Base-by-base conservation (phyloP, 2,329 filamentous ascomycete species). In the Nigrospora sphaerica region DNA sequence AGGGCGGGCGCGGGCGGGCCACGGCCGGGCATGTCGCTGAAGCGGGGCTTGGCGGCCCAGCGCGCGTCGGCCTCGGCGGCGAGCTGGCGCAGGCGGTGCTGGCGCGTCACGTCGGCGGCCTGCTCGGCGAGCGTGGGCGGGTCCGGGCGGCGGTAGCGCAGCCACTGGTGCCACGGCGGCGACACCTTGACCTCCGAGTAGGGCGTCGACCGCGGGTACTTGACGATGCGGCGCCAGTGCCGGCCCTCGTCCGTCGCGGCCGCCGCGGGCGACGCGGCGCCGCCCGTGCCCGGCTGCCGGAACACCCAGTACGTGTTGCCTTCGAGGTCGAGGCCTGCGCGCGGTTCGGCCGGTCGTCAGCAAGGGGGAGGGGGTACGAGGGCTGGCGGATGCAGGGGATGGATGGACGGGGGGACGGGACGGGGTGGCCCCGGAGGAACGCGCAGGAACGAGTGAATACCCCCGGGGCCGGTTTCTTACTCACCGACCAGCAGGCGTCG, bases 261-360 rank as follows among this genome's bases (percentile, higher is more conserved):
- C 49, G 40, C 31, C 47, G 47, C 44, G 32, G 40, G 46, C 3
- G 52, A 47, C 1, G 33, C 35, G 34, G 50, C 40, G 16, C 51
- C 54, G 46, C 72, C 69, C 6, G 65, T 56, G 46, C 72, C 69
- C 7, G 65, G 56, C 53, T 82, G 74, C 48, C 72, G 73, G 65
- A 85, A 84, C 57, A 84, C 79, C 81, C 82, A 86, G 68, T 77
- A 86, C 4, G 81, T 84, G 66, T 85, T 85, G 46, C 81, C 80
- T 19, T 78, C 59, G 48, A 85, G 78, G 59, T 86, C 82, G 56
- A 76, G 71, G 53, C 82, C 81, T 85, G 52, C 18, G 36, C 37
- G 32, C 45, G 19, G 44, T 12, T n/a, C 17, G 18, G 36, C 23
- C 41, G 46, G 43, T 28, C 16, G 34, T 33, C 28, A 12, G 38